Evolutionary conservation across 2,329 filamentous ascomycete genomes (phyloP), one percentile per base, ranked within the genome.

Genomic region (Penicillium janthinellum): DNA sequence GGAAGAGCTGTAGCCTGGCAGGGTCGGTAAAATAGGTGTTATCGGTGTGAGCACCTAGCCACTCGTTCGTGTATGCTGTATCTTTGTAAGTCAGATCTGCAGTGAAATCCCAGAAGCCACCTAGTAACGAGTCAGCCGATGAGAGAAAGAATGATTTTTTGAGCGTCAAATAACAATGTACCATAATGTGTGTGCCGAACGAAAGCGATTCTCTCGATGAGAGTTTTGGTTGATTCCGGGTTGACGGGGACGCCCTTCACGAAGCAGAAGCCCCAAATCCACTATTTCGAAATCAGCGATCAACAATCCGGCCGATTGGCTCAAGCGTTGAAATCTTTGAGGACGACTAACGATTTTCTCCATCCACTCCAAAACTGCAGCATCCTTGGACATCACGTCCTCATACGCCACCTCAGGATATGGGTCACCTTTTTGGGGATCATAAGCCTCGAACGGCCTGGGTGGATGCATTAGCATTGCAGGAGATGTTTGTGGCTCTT

Each of bases 11-110:
- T 37, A 99, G 83, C 10, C 94, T 92, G 2, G 91, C 88, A 0
- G 95, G 94, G 64, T 98, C 94, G 22, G 87, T 92, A 78, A 98
- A 98, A 77, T 99, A 98, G 0, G 94, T 96, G 6, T 87, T 98
- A 77, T 99, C 95, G 1, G 94, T 98, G 76, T 99, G 95, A 0
- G 90, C 89, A 20, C 87, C 86, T 2, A 99, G 84, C 1, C 88
- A 88, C 53, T 95, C 83, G 68, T 90, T 92, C 1, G 94, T 97
- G 78, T 98, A 99, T 3, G 92, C 92, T 1, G 91, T 96, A 71
- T 96, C 92, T 65, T 93, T 93, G 71, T 89, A 89, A 31, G 91
- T 89, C 25, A 97, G 84, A 75, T 97, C 90, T 5, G 93, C 90
- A 0, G 91, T 90, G 75, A 98, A 98, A 76, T 97, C 94, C 80